A percentile compares a stretch with the other conserved stretches of the same genome.
phyloP scores from a whole-genome alignment of 768 basidiomycete species.

The Astraeus odoratus region DNA sequence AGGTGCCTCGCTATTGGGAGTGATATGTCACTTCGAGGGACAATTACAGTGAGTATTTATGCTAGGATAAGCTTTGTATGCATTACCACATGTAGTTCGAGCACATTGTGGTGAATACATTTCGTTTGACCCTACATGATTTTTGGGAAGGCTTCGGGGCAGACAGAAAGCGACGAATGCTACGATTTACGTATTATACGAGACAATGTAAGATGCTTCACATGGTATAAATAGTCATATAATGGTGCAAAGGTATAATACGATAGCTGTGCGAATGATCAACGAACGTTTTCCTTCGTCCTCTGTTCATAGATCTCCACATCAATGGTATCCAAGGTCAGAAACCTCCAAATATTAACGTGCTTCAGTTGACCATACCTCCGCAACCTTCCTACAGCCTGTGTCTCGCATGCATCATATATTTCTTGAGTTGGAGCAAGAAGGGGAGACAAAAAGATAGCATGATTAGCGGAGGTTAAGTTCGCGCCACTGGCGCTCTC shows the following conservation, averaged over 20 bases:
- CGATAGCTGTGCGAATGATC: neutral
- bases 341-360: constrained; percentile 77
- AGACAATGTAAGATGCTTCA: too few species aligned
- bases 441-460: constrained; percentile 89
- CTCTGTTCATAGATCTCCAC: constrained; percentile 68
- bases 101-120: neutral
- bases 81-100: too few species aligned
- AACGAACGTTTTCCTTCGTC: constrained; percentile 22
- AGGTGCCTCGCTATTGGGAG: constrained; percentile 75
- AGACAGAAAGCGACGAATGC: neutral
- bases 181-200: too few species aligned
- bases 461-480: constrained; percentile 88
- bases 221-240: too few species aligned
- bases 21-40: constrained; percentile 20
- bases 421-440: constrained; percentile 76
- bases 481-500: constrained; percentile 94
- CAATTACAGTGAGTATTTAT: neutral
- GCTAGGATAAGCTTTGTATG: too few species aligned
- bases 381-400: constrained; percentile 78
- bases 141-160: too few species aligned
- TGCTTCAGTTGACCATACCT: constrained; percentile 78
- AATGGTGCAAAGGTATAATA: neutral
- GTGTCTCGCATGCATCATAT: constrained; percentile 77
- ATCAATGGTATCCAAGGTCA: constrained; percentile 86
- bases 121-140: neutral